phyloP scores from a whole-genome alignment of 2,329 filamentous ascomycete species.

The Aspergillus fischeri region DNA sequence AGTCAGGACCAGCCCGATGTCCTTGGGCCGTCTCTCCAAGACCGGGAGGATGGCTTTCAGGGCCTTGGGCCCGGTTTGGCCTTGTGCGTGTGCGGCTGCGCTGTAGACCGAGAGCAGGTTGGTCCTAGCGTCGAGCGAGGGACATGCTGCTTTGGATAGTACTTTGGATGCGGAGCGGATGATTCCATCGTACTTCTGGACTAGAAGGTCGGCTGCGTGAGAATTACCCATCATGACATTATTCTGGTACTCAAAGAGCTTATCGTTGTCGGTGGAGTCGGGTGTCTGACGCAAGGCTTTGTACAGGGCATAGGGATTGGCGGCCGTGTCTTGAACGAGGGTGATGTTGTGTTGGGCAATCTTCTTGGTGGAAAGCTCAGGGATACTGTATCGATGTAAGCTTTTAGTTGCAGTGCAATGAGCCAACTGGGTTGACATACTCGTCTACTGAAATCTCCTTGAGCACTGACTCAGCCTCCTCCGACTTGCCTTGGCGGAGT shows the following conservation, averaged over 20 bases:
- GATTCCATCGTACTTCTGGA: slow-evolving; percentile 59
- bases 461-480: slow-evolving; percentile 53
- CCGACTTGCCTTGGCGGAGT: slow-evolving; percentile 49
- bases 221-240: slow-evolving; percentile 51
- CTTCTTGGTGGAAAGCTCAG: slow-evolving; percentile 55
- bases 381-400: slow-evolving; percentile 40
- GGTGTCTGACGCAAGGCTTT: slow-evolving; percentile 52
- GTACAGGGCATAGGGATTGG: slow-evolving; percentile 57
- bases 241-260: slow-evolving; percentile 57
- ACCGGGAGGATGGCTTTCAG: slow-evolving; percentile 66
- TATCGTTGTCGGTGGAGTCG: slow-evolving; percentile 46
- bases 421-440: slow-evolving; percentile 31
- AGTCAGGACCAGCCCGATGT: slow-evolving; percentile 75
- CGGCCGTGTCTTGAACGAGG: slow-evolving; percentile 41
- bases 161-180: slow-evolving; percentile 51
- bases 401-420: background rate
- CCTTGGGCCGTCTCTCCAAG: slow-evolving; percentile 69
- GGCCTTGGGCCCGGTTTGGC: slow-evolving; percentile 60
- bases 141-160: slow-evolving; percentile 45
- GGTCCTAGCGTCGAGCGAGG: slow-evolving; percentile 48
- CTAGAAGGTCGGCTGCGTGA: slow-evolving; percentile 54
- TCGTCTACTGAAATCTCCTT: slow-evolving; percentile 49
- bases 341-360: slow-evolving; percentile 59
- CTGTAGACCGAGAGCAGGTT: slow-evolving; percentile 61
- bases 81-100: slow-evolving; percentile 65